Conservation (phyloP, 2,329 filamentous ascomycete species). For the Esteya vermicola region DNA sequence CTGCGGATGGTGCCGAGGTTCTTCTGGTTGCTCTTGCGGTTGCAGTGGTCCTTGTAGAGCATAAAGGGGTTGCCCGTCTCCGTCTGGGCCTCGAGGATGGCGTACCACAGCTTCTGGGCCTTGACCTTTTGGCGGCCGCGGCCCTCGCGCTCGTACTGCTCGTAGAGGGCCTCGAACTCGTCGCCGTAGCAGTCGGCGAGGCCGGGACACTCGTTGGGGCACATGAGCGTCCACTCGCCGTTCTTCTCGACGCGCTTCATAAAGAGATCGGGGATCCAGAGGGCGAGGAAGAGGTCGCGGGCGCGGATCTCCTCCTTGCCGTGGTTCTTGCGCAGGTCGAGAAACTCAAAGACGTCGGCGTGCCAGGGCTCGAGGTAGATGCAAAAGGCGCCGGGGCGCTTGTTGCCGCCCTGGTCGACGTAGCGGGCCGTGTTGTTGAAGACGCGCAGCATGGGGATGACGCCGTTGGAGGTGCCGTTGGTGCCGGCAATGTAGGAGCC, state of each 20-base stretch:
- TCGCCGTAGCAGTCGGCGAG: conserved; percentile 95
- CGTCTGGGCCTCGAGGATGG: conserved; percentile 93
- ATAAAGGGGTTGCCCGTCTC: conserved; percentile 99
- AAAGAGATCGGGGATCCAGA: conserved; percentile 98
- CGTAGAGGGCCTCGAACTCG: conserved; percentile 90
- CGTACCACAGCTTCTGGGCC: conserved; percentile 99
- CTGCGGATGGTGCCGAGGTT: conserved; percentile 96
- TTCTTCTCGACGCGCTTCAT: conserved; percentile 99
- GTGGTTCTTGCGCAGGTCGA: conserved; percentile 97
- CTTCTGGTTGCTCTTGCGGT: conserved; percentile 99
- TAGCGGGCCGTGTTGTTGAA: conserved; percentile 99
- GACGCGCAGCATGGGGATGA: conserved; percentile 94
- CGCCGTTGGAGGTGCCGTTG: conserved; percentile 94
- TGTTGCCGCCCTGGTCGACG: conserved; percentile 98
- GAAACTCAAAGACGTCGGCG: conserved; percentile 91
- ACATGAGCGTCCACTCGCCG: conserved; percentile 94
- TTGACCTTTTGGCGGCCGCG: conserved; percentile 83
- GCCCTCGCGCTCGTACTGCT: conserved; percentile 79
- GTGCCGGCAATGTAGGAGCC: conserved; percentile 97
- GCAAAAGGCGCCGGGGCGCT: conserved; percentile 94
- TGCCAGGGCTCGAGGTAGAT: conserved; percentile 99
- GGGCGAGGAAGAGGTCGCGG: conserved; percentile 90
- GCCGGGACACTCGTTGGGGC: conserved; percentile 89
- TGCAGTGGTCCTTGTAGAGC: conserved; percentile 98
- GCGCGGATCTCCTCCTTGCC: conserved; percentile 97